Evolutionary conservation across 73 alveolate genomes (phyloP).

Genomic region (Tetrahymena malaccensis): DNA sequence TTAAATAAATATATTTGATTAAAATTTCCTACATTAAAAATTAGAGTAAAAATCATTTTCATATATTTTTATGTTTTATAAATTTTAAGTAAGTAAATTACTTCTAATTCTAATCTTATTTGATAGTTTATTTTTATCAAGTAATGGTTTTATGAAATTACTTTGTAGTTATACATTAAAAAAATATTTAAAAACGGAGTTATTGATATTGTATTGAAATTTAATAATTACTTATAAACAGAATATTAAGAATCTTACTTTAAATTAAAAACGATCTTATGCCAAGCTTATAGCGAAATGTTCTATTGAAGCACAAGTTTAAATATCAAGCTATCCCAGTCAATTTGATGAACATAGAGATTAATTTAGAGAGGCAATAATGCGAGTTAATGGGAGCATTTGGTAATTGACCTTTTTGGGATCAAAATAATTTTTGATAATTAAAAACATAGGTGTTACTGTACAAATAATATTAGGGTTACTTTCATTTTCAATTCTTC

Average conservation of each 20-base stretch:
- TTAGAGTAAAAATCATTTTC: too few relatives aligned
- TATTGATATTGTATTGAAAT: too few relatives aligned
- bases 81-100: background rate
- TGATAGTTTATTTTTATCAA: background rate
- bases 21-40: too few relatives aligned
- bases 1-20: too few relatives aligned
- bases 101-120: too few relatives aligned
- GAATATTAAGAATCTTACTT: background rate
- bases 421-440: background rate
- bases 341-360: background rate
- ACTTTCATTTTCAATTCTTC: background rate
- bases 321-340: background rate
- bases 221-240: background rate
- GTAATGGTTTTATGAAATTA: background rate
- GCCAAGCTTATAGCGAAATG: background rate
- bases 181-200: background rate
- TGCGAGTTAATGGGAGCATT: background rate
- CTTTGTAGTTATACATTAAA: too few relatives aligned
- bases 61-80: too few relatives aligned
- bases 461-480: background rate
- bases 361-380: background rate
- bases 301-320: background rate
- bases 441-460: background rate
- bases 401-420: background rate
- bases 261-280: background rate